Evolutionary conservation across 129 eudicot genomes (phyloP).

Genomic region (Rutidosis leptorrhynchoides): DNA sequence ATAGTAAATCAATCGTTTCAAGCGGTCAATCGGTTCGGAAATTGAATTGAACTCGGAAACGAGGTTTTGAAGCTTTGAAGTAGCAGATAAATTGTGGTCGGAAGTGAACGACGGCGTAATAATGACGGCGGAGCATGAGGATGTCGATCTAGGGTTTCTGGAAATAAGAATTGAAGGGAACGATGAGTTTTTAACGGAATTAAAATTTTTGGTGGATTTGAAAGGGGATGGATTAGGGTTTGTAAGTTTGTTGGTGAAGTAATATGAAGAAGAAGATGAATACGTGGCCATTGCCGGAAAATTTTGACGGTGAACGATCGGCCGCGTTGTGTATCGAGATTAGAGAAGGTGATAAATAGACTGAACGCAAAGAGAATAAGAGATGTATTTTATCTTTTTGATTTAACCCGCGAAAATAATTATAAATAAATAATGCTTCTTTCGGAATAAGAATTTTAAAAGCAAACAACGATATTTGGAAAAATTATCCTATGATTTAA

Average conservation of each 20-base stretch:
- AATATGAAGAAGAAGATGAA: conserved; percentile 17
- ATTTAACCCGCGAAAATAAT: conserved; percentile 10
- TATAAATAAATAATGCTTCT: neutral
- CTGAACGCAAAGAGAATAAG: neutral
- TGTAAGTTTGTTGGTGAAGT: conserved; percentile 25
- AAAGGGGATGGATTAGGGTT: conserved; percentile 25
- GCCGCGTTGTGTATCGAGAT: conserved; percentile 13
- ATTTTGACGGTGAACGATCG: neutral
- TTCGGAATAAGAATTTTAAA: neutral
- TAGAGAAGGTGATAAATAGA: conserved; percentile 5
- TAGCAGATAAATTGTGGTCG: conserved; percentile 27
- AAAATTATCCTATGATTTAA: no score
- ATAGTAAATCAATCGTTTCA: conserved; percentile 51
- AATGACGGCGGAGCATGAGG: conserved; percentile 38
- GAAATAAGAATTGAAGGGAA: neutral
- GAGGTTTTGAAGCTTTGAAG: conserved; percentile 45
- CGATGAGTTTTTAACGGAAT: conserved; percentile 13
- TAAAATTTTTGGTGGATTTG: conserved; percentile 11
- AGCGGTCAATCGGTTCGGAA: conserved; percentile 57
- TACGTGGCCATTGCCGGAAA: conserved; percentile 31
- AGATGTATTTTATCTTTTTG: conserved; percentile 13
- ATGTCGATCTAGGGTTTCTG: conserved; percentile 16
- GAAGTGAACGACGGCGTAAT: conserved; percentile 37
- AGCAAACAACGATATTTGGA: neutral
- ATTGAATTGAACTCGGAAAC: conserved; percentile 50